Evolutionary conservation across 805 yeast species (phyloP).

Genomic region (Pichia paraexigua): DNA sequence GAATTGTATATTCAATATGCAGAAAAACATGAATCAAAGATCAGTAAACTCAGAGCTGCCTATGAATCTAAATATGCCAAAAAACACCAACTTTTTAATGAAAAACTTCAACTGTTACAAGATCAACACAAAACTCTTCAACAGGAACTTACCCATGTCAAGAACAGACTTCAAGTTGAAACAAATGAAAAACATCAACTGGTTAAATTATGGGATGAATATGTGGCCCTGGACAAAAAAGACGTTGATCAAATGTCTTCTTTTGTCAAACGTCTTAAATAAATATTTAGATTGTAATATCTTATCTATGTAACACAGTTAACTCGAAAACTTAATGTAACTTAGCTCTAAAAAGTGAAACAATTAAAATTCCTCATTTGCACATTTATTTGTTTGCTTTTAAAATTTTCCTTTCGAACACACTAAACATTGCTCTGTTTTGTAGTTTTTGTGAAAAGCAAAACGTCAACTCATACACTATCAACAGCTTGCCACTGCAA

Average conservation of each 20-base stretch:
- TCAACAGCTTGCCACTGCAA: not conserved
- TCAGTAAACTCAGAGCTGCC: slow-evolving; percentile 49
- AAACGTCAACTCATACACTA: not conserved
- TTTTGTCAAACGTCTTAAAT: slow-evolving; percentile 7
- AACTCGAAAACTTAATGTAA: not conserved
- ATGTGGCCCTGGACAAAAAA: slow-evolving; percentile 21
- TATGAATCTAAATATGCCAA: slow-evolving; percentile 46
- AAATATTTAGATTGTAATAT: not conserved
- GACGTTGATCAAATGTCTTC: slow-evolving; percentile 7
- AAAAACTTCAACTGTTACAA: slow-evolving; percentile 15
- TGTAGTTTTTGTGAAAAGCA: not conserved
- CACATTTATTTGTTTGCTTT: not conserved
- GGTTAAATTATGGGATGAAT: slow-evolving; percentile 37
- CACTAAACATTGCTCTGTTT: not conserved
- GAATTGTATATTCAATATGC: slow-evolving; percentile 68
- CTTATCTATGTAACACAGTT: not conserved
- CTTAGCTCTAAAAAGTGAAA: not conserved
- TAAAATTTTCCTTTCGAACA: not conserved
- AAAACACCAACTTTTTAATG: slow-evolving; percentile 27
- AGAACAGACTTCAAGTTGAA: slow-evolving; percentile 41
- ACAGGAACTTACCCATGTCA: slow-evolving; percentile 47
- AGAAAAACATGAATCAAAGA: slow-evolving; percentile 69
- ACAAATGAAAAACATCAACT: slow-evolving; percentile 51
- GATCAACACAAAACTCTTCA: slow-evolving; percentile 25
- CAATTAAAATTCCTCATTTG: not conserved